Evolutionary conservation across 768 basidiomycete species (phyloP), one percentile per base, ranked within the genome.

Genomic region (Podaxis sp.): DNA sequence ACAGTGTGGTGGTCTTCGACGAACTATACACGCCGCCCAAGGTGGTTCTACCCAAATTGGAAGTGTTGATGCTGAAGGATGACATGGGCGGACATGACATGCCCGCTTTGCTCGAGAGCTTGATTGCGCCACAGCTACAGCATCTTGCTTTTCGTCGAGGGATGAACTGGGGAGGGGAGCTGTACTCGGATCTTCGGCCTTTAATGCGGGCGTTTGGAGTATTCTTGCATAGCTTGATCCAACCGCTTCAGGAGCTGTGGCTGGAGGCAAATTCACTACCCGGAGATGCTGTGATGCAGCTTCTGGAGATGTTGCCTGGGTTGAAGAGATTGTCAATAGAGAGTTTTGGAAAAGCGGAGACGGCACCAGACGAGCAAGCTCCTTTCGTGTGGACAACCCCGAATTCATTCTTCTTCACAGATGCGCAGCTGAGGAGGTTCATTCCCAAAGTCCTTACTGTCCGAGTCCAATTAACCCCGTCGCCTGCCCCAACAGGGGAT

Each of bases 281-380:
- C 4, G n/a, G 28, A 26, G 36, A 24, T 8, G 11, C n/a, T 6
- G 48, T 59, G 48, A 11, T 51, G 15, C 20, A 30, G 17, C 22
- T 51, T 36, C 22, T 59, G 58, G 58, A 59, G 6, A 50, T 59
- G 36, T 46, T 59, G 4, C 58, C 58, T 10, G 58, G 58, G 17
- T 26, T 59, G 36, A 50, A 40, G 48, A 50, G 58, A 17, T 20
- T 59, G n/a, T 59, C 58, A 8, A 37, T 59, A 38, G 38, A 15
- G 50, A 51, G 50, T 20, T 28, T 37, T n/a, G 58, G 48, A 13
- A 51, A 17, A 33, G 30, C 11, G 7, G 48, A 37, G 6, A 8
- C 24, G 48, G 22, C 20, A 8, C 22, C 36, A 8, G 17, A 40
- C 17, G 37, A 40, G 22, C 22, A 12, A 13, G 11, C 2, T 22